Base-by-base conservation (phyloP, 805 yeast species). In the Ascoidea rubescens region DNA sequence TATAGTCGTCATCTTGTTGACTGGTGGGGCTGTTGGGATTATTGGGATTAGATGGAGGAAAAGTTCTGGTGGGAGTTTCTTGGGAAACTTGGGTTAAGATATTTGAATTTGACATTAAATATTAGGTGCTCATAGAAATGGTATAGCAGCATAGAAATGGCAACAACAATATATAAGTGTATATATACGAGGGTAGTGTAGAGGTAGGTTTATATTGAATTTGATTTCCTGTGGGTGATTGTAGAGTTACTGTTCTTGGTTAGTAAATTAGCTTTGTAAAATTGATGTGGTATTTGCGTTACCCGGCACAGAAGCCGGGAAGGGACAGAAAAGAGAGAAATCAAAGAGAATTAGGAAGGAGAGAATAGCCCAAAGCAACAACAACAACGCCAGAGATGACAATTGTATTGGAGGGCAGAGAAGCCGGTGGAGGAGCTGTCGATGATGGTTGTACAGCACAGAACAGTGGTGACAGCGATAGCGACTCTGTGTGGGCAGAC, bases 31-130 rank as follows among this genome's bases (percentile, higher is more conserved):
- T 0, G 55, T 55, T 30, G 56, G 50, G 49, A 56, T 47, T 30
- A 54, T 49, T 28, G 54, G 52, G 3, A 31, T 46, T 52, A 31
- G 49, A 56, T 12, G 56, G 55, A 16, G 48, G 53, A 37, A 16
- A 51, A 48, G 46, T 53, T 42, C 51, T 31, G 7, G 45, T 53
- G 16, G 52, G 58, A 1, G 58, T 53, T 32, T 53, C 59, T 49
- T 75, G 78, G 6, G 79, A 61, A 30, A 84, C 95, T 65, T 87
- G 95, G 2, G 95, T 87, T 55, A 87, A 77, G 51, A 87, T 77
- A 59, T 75, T 55, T 21, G 57, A 51, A 45, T 45, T 45, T 45
- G 30, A 45, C 30, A 45, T 45, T 60, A 21, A 21, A 21, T 21
- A 21, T 21, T 21, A 21, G 28, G 28, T 21, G 28, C 28, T 21